Percentiles rank a stretch among this genome's conserved stretches.
These are phyloP conservation scores for Candida hungchunana DNA, from an alignment of 805 yeast genomes.

Conservation along the genomic window DNA sequence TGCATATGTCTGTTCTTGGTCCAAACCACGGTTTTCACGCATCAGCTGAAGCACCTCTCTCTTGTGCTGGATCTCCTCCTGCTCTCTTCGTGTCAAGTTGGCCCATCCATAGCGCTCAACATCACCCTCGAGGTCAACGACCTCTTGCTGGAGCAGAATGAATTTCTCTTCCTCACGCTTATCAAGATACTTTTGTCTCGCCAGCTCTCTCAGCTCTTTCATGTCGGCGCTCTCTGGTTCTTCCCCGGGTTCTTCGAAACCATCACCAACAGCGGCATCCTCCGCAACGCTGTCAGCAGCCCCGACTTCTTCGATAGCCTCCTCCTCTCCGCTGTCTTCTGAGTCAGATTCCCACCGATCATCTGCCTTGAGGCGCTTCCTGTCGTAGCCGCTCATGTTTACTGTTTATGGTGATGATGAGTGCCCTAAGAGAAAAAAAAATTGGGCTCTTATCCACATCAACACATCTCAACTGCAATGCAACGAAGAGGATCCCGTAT, in stretches of 20 bases:
- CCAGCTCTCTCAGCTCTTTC: constrained; percentile 38
- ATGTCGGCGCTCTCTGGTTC: constrained; percentile 7
- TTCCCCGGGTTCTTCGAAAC: background rate
- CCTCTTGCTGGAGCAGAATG: constrained; percentile 40
- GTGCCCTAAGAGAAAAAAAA: constrained; percentile 2
- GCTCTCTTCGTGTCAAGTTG: constrained; percentile 43
- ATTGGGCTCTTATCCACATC: background rate
- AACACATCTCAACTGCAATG: too few relatives aligned
- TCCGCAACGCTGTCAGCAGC: background rate
- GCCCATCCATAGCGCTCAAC: constrained; percentile 51
- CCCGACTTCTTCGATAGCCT: background rate
- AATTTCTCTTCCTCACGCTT: constrained; percentile 46
- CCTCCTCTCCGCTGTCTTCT: constrained; percentile 9
- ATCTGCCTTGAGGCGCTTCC: constrained; percentile 13
- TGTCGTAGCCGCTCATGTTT: constrained; percentile 5
- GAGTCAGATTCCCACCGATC: constrained; percentile 24
- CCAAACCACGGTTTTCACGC: constrained; percentile 32
- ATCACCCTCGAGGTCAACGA: constrained; percentile 45
- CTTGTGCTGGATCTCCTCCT: constrained; percentile 47
- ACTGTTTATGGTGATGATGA: background rate
- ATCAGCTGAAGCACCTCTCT: constrained; percentile 44
- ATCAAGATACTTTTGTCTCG: constrained; percentile 45
- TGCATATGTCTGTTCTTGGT: constrained; percentile 37
- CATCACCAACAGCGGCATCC: background rate
- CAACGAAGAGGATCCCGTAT: constrained; percentile 15